Evolutionary conservation across 371 early-diverging fungal species (phyloP).

Genomic region (Rhizopus arrhizus): DNA sequence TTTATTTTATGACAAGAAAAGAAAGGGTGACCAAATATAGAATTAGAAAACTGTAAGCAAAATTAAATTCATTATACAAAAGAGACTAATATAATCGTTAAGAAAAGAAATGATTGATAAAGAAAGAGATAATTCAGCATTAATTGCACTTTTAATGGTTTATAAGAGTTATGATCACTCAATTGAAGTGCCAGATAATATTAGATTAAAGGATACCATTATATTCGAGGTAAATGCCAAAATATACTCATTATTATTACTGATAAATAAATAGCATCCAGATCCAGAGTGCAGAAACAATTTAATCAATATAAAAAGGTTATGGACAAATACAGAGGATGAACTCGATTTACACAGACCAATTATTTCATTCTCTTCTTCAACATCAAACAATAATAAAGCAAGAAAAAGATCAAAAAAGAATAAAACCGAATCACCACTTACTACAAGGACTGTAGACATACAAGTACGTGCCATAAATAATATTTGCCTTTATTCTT

Average conservation of each 20-base stretch:
- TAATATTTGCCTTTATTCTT: not conserved
- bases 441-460: not conserved
- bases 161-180: constrained; percentile 47
- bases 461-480: not conserved
- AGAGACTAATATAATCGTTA: not conserved
- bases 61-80: not conserved
- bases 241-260: not conserved
- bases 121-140: constrained; percentile 37
- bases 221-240: constrained; percentile 13
- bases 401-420: not conserved
- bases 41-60: constrained; percentile 49
- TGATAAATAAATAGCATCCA: constrained; percentile 35
- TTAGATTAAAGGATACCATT: constrained; percentile 8
- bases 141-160: constrained; percentile 44
- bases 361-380: not conserved
- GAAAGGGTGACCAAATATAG: constrained; percentile 54
- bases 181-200: constrained; percentile 31
- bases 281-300: constrained; percentile 30
- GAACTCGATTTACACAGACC: constrained; percentile 9
- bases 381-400: not conserved
- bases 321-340: constrained; percentile 27
- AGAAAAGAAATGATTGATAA: constrained; percentile 43
- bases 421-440: not conserved
- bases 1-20: constrained; percentile 54
- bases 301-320: constrained; percentile 31